Conservation (phyloP, 2,329 filamentous ascomycete genomes). For the Neofusicoccum umdonicola region DNA sequence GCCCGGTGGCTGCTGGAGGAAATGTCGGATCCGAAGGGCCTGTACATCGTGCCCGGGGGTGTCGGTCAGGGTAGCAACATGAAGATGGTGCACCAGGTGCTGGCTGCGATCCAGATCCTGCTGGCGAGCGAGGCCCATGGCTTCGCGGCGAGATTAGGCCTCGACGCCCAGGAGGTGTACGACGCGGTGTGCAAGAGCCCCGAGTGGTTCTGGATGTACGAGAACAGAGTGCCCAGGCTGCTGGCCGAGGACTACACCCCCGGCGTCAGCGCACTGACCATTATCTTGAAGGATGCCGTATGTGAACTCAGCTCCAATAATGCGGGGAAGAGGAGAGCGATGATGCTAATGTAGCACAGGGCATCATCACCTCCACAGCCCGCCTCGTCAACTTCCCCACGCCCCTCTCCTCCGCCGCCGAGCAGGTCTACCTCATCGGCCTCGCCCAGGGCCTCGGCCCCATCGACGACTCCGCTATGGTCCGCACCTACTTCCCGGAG, state of each 20-base stretch:
- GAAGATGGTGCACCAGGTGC: slow-evolving; percentile 59
- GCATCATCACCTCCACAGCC: slow-evolving; percentile 67
- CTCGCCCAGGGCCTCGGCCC: slow-evolving; percentile 57
- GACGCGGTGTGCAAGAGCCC: slow-evolving; percentile 46
- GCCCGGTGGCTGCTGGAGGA: slow-evolving; percentile 60
- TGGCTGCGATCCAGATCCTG: slow-evolving; percentile 59
- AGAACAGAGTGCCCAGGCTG: slow-evolving; percentile 55
- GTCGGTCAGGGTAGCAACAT: slow-evolving; percentile 56
- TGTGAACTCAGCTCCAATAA: slow-evolving; percentile 5
- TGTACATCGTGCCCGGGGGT: slow-evolving; percentile 55
- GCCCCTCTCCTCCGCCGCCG: slow-evolving; percentile 61
- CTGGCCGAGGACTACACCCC: slow-evolving; percentile 52
- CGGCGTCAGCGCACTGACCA: slow-evolving; percentile 43
- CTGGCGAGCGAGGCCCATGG: slow-evolving; percentile 57
- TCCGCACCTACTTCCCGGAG: slow-evolving; percentile 51
- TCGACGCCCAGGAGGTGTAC: slow-evolving; percentile 51
- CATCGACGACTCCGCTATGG: slow-evolving; percentile 56
- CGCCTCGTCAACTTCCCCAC: slow-evolving; percentile 57
- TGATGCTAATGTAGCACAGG: slow-evolving; percentile 28
- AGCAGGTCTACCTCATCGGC: slow-evolving; percentile 63
- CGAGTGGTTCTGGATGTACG: slow-evolving; percentile 55
- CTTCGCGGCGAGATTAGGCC: slow-evolving; percentile 52
- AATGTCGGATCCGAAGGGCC: slow-evolving; percentile 60
- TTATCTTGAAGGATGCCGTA: slow-evolving; percentile 49
- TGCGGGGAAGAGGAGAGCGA: not conserved